These are phyloP conservation scores for Crithidia expoeki DNA, from an alignment of 208 protist species.

Conservation along the genomic window DNA sequence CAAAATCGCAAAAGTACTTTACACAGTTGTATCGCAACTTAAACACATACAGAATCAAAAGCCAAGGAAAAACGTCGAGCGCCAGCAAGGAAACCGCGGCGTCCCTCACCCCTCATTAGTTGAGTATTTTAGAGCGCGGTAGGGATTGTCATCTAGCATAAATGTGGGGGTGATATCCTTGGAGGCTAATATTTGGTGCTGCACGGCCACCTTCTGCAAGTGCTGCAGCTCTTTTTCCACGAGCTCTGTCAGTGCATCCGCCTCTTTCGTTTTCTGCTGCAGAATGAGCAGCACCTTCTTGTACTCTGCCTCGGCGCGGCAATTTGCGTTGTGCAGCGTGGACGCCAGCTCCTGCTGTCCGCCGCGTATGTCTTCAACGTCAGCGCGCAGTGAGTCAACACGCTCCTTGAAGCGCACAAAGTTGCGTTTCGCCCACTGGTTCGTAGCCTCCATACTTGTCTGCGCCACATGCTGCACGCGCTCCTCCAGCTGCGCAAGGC, in stretches of 20 bases:
- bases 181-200: conserved; percentile 61
- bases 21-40: neutral
- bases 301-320: conserved; percentile 68
- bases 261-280: conserved; percentile 66
- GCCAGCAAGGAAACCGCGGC: conserved; percentile 7
- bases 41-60: neutral
- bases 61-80: neutral
- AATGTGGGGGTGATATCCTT: conserved; percentile 33
- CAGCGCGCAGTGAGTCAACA: conserved; percentile 47
- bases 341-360: conserved; percentile 39
- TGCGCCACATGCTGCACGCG: conserved; percentile 20
- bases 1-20: neutral
- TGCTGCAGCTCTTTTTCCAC: conserved; percentile 78
- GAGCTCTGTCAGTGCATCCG: conserved; percentile 61
- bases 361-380: conserved; percentile 41
- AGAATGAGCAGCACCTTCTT: conserved; percentile 65
- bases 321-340: conserved; percentile 49
- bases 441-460: conserved; percentile 55
- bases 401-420: conserved; percentile 83
- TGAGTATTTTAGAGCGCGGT: conserved; percentile 30
- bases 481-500: conserved; percentile 28
- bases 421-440: conserved; percentile 76
- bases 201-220: conserved; percentile 62
- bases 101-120: neutral
- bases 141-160: conserved; percentile 24